Evolutionary conservation across 1,139 yeast genomes (phyloP).

Genomic region (Taphrina flavorubra): DNA sequence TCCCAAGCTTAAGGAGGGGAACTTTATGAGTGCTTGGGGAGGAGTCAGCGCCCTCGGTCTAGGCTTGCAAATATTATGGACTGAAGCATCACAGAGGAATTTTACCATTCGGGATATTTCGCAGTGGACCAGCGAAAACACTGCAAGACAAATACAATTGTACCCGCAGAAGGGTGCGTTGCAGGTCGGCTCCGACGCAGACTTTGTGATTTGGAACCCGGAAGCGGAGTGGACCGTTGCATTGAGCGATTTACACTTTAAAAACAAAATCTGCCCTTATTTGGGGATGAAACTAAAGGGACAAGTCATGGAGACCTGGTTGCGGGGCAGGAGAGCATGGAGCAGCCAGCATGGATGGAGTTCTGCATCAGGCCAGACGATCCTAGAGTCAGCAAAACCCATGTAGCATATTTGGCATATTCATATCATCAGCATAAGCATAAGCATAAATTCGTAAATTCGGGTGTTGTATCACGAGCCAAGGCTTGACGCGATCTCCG

Average conservation of each 20-base stretch:
- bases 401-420: background rate
- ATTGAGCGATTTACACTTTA: constrained; percentile 61
- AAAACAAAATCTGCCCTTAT: constrained; percentile 84
- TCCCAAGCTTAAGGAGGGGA: constrained; percentile 43
- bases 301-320: constrained; percentile 72
- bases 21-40: constrained; percentile 54
- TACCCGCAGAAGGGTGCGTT: constrained; percentile 54
- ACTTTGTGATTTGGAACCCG: constrained; percentile 58
- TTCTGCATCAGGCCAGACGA: constrained; percentile 16
- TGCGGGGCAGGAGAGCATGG: constrained; percentile 63
- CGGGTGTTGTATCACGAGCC: background rate
- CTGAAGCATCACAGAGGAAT: constrained; percentile 50
- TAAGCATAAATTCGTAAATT: background rate
- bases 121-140: constrained; percentile 56
- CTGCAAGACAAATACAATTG: constrained; percentile 57
- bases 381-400: constrained; percentile 5
- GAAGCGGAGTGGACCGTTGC: constrained; percentile 47
- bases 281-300: constrained; percentile 72
- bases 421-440: background rate
- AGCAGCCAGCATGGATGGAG: constrained; percentile 6
- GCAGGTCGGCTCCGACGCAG: constrained; percentile 57
- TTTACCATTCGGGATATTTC: constrained; percentile 56
- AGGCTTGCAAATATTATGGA: constrained; percentile 52
- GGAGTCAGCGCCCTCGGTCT: constrained; percentile 59
- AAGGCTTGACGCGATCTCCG: too few species aligned